A percentile compares a stretch with the other conserved stretches of the same genome.
phyloP scores from a whole-genome alignment of 1,139 yeast genomes.

The Nakaseomyces kungkrabaensis region DNA sequence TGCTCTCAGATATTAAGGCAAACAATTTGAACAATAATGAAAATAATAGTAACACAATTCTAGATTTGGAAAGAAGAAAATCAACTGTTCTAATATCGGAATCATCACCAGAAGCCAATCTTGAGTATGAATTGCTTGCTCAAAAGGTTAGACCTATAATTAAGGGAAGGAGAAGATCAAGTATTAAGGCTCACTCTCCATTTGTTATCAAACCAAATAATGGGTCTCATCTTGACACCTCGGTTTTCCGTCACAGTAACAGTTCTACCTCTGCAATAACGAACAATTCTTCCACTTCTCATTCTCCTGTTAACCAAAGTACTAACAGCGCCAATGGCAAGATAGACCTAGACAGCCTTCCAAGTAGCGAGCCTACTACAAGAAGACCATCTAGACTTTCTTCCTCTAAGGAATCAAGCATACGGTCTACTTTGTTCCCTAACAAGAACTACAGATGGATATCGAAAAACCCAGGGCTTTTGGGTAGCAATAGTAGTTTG shows the following conservation, averaged over 20 bases:
- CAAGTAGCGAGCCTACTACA: conserved; percentile 8
- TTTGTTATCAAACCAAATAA: conserved; percentile 2
- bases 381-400: conserved; percentile 16
- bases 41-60: conserved; percentile 2
- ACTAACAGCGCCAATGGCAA: conserved; percentile 6
- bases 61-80: conserved; percentile 14
- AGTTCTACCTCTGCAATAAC: neutral
- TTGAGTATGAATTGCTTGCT: conserved; percentile 28
- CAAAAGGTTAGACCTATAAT: conserved; percentile 20
- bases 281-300: neutral
- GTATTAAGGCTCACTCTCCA: conserved; percentile 5
- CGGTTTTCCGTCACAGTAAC: neutral
- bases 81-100: conserved; percentile 22
- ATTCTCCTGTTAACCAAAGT: neutral
- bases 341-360: conserved; percentile 10
- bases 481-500: neutral
- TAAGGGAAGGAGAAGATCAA: conserved; percentile 7
- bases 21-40: neutral
- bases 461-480: neutral
- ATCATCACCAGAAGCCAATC: conserved; percentile 12
- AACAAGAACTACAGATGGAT: conserved; percentile 6
- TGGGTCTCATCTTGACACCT: conserved; percentile 3
- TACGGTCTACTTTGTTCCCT: conserved; percentile 15
- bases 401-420: conserved; percentile 16
- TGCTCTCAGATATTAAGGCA: conserved; percentile 1